Evolutionary conservation across 2,329 filamentous ascomycete species (phyloP).

Genomic region (Lachnellula subtilissima): DNA sequence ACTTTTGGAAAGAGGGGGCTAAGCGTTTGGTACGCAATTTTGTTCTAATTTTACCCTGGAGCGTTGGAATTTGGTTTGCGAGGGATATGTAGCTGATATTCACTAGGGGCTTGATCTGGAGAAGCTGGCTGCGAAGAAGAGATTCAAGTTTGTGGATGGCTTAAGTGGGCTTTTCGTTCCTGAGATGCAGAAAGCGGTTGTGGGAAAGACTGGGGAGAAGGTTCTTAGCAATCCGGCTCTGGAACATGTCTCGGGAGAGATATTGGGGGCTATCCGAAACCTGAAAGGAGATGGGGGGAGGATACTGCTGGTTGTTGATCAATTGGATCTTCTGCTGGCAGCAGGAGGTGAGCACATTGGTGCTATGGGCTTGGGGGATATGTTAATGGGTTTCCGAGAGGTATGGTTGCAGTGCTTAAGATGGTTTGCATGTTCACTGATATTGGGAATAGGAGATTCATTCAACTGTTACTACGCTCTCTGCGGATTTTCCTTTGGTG

Average conservation of each 20-base stretch:
- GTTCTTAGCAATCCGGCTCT: conserved; percentile 15
- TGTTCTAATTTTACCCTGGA: neutral
- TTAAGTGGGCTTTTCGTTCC: conserved; percentile 26
- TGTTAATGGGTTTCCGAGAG: conserved; percentile 57
- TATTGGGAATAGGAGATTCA: conserved; percentile 49
- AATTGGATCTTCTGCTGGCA: conserved; percentile 61
- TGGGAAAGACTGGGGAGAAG: conserved; percentile 8
- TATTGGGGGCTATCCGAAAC: conserved; percentile 17
- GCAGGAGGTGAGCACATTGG: conserved; percentile 44
- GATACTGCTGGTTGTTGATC: conserved; percentile 60
- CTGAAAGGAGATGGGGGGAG: conserved; percentile 28
- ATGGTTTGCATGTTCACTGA: conserved; percentile 1
- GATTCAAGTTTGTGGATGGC: conserved; percentile 72
- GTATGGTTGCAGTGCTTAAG: conserved; percentile 41
- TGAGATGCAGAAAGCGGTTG: conserved; percentile 1
- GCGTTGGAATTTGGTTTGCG: neutral
- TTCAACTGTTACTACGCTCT: conserved; percentile 60
- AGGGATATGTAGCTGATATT: conserved; percentile 1
- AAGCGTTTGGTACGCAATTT: conserved; percentile 53
- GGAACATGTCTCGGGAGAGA: conserved; percentile 13
- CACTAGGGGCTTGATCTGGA: conserved; percentile 66
- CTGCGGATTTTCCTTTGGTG: conserved; percentile 71
- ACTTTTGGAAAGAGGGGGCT: conserved; percentile 72
- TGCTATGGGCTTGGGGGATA: conserved; percentile 46
- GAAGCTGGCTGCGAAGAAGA: conserved; percentile 49